Base-by-base conservation (phyloP, 2,329 filamentous ascomycete genomes). In the Ophiostoma ips region DNA sequence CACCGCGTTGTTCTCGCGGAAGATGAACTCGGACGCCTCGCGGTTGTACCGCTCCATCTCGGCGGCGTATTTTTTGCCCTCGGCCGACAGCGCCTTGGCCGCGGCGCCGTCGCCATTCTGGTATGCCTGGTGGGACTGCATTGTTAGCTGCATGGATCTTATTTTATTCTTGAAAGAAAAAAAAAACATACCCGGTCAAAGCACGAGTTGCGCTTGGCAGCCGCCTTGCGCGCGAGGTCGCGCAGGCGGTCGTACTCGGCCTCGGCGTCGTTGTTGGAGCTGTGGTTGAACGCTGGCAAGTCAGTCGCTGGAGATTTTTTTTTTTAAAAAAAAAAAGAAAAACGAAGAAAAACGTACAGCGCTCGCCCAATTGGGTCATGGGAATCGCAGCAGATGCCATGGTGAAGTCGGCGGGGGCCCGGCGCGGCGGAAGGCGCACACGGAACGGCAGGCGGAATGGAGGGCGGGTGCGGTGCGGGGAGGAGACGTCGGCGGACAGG, bases 1-100 rank as follows among this genome's bases (percentile, higher is more conserved):
- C 3, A 72, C 65, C 18, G 85, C 81, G 63, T 96, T 96, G 71
- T 95, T 95, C 68, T 90, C 87, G 37, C 88, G 83, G 71, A 98
- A 95, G 63, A 96, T 96, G 66, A 78, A 94, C 52, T 95, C 86
- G 53, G 86, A 87, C 1, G 92, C 92, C 66, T 95, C 87, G 56
- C 77, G 80, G 72, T 95, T 95, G 70, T 88, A 94, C 53, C 83
- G 73, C 57, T 94, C 87, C 79, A 94, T 92, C 63, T 83, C 77
- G 52, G 79, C 77, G 38, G 83, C 88, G 65, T 96, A 89, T 41
- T 71, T 67, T 68, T 96, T 95, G 61, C 85, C 87, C 66, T 94
- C 78, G 60, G 92, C 81, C 36, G 83, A 89, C 48, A 95, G 75
- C 50, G 85, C 70, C 65, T 95, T 88, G 47, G 92, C 92, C n/a